These are phyloP conservation scores for Rhododendron vialii DNA, from an alignment of 148 eudicot genomes.

Conservation along the genomic window DNA sequence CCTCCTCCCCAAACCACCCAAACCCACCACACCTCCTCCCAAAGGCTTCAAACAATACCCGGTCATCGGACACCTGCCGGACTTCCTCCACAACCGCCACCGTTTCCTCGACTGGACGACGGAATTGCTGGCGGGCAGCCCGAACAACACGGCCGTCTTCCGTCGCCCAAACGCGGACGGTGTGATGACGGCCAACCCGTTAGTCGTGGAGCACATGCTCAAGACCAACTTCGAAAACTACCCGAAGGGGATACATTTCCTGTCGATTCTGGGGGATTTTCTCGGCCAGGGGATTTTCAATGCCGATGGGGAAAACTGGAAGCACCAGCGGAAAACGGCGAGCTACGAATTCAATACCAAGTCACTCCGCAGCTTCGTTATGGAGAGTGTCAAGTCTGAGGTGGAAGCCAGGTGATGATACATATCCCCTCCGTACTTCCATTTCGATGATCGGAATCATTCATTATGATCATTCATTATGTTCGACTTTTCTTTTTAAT, in stretches of 20 bases:
- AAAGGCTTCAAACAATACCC: too few relatives aligned
- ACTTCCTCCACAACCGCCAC: slow-evolving; percentile 56
- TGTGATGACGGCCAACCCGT: slow-evolving; percentile 59
- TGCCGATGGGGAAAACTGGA: slow-evolving; percentile 54
- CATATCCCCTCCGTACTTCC: too few relatives aligned
- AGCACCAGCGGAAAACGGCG: slow-evolving; percentile 64
- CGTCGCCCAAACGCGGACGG: slow-evolving; percentile 48
- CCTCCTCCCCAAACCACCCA: too few relatives aligned
- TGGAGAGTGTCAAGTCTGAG: slow-evolving; percentile 37
- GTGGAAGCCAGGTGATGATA: slow-evolving; percentile 18
- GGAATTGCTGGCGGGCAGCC: slow-evolving; percentile 32
- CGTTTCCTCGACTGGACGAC: slow-evolving; percentile 72
- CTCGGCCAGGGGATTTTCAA: slow-evolving; percentile 75
- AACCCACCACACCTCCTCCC: too few relatives aligned
- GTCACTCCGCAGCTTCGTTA: slow-evolving; percentile 46
- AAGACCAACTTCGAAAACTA: slow-evolving; percentile 19
- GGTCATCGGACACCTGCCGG: slow-evolving; percentile 26
- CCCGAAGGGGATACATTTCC: slow-evolving; percentile 53
- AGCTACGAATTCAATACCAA: slow-evolving; percentile 61
- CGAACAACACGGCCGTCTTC: slow-evolving; percentile 50
- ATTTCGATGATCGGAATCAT: too few relatives aligned
- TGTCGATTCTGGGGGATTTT: slow-evolving; percentile 39
- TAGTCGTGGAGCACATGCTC: slow-evolving; percentile 57
- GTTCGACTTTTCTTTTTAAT: too few relatives aligned
- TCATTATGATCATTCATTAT: too few relatives aligned